Conservation (phyloP, 163 green algal species). For the Coccomyxa subellipsoidea region DNA sequence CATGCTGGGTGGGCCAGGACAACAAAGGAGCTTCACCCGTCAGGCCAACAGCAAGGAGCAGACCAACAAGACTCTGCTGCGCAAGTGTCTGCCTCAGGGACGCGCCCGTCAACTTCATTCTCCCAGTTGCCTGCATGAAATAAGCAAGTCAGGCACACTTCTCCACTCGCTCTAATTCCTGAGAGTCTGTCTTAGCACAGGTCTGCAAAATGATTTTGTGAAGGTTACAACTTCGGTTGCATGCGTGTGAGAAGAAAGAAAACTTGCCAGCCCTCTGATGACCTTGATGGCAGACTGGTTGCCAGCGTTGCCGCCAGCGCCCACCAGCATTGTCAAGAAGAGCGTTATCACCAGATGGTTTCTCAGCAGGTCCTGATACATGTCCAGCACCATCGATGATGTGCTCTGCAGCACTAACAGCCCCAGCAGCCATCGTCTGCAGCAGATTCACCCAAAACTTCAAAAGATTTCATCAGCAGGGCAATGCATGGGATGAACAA, state of each 20-base stretch:
- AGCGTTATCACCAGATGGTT: constrained; percentile 91
- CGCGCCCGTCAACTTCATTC: constrained; percentile 40
- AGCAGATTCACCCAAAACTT: constrained; percentile 6
- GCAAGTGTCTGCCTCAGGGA: constrained; percentile 47
- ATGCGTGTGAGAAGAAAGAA: no score
- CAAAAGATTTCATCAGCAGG: no score
- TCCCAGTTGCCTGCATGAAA: constrained; percentile 61
- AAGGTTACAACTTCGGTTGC: no score
- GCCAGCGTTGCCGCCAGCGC: constrained; percentile 84
- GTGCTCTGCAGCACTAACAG: constrained; percentile 85
- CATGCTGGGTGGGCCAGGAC: no score
- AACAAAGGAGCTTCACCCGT: constrained; percentile 16
- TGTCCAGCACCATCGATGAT: constrained; percentile 78
- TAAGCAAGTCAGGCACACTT: neutral
- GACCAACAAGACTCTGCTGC: constrained; percentile 72
- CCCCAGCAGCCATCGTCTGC: constrained; percentile 80
- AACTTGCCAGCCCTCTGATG: constrained; percentile 69
- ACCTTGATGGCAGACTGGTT: constrained; percentile 93
- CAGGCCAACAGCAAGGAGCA: constrained; percentile 73
- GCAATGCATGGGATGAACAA: no score
- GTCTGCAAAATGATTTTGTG: no score
- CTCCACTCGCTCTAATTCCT: no score
- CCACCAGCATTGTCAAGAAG: constrained; percentile 86
- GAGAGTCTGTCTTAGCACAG: no score
- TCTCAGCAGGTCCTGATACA: constrained; percentile 44